These are phyloP conservation scores for Yarrowia osloensis DNA, from an alignment of 805 yeast species.

Conservation along the genomic window DNA sequence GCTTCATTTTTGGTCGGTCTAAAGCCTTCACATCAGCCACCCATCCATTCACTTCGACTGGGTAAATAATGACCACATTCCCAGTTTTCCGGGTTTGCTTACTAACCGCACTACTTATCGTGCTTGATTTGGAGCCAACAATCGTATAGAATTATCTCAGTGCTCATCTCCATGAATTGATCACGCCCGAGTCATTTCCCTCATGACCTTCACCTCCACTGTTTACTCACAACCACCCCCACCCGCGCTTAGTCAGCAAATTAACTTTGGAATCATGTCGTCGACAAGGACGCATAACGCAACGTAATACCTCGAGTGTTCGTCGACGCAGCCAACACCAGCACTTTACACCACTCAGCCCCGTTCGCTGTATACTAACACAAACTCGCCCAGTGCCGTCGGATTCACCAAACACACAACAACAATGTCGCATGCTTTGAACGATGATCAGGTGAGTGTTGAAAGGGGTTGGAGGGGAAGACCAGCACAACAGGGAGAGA, in stretches of 20 bases:
- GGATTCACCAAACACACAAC: background rate
- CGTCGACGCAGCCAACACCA: conserved; percentile 15
- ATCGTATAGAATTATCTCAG: too few relatives aligned
- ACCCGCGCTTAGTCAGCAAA: background rate
- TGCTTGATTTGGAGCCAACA: too few relatives aligned
- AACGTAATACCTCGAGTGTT: conserved; percentile 14
- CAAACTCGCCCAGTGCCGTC: background rate
- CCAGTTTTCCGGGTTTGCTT: background rate
- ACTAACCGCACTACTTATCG: too few relatives aligned
- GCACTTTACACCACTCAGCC: background rate
- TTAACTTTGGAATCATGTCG: conserved; percentile 10
- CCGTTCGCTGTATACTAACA: conserved; percentile 17
- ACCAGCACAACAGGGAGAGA: too few relatives aligned
- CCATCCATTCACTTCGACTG: too few relatives aligned
- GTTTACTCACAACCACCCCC: background rate
- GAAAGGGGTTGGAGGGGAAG: too few relatives aligned
- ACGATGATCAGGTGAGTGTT: conserved; percentile 28
- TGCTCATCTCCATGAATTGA: too few relatives aligned
- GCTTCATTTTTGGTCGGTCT: too few relatives aligned
- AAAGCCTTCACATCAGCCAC: too few relatives aligned
- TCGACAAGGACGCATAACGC: conserved; percentile 11
- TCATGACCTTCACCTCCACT: background rate
- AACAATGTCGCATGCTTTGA: conserved; percentile 28
- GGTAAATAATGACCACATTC: too few relatives aligned
- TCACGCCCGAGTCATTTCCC: too few relatives aligned